Conservation (phyloP, 2,329 filamentous ascomycete species). For the Shiraia bambusicola region DNA sequence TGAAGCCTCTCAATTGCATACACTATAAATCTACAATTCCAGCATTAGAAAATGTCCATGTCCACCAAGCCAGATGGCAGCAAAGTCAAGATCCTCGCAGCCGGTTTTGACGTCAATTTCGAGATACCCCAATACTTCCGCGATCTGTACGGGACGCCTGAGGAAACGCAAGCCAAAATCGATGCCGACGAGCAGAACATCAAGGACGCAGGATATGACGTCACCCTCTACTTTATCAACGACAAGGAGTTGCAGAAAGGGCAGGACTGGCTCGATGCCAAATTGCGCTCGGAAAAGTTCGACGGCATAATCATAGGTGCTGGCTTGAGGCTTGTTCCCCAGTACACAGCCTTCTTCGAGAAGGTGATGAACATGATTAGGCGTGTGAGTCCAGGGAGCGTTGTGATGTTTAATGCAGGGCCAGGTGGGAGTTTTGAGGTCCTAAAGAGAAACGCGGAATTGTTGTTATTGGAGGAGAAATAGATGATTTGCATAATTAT, state of each 20-base stretch:
- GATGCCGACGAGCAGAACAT: slow-evolving; percentile 5
- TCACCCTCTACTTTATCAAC: slow-evolving; percentile 7
- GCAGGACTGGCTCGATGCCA: slow-evolving; percentile 5
- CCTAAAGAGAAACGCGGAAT: slow-evolving; percentile 5
- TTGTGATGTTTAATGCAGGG: slow-evolving; percentile 13
- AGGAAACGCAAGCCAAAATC: slow-evolving; percentile 11
- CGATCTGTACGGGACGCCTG: slow-evolving; percentile 8
- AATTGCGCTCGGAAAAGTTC: slow-evolving; percentile 1
- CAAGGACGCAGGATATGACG: slow-evolving; percentile 6
- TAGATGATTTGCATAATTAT: neutral
- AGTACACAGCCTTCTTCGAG: slow-evolving; percentile 6
- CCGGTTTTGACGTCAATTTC: slow-evolving; percentile 2
- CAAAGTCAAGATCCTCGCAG: slow-evolving; percentile 5
- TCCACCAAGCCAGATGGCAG: no score
- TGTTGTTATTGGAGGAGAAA: neutral
- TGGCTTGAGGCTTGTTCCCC: slow-evolving; percentile 5
- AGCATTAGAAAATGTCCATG: no score
- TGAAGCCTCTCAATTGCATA: no score
- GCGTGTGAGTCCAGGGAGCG: neutral
- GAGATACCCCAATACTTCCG: slow-evolving; percentile 7
- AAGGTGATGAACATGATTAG: slow-evolving; percentile 5
- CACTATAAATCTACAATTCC: no score
- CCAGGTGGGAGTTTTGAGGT: slow-evolving; percentile 9
- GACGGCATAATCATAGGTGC: slow-evolving; percentile 7
- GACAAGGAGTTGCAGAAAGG: neutral